phyloP scores from a whole-genome alignment of 2,329 filamentous ascomycete genomes.

The Botrytis cinerea region DNA sequence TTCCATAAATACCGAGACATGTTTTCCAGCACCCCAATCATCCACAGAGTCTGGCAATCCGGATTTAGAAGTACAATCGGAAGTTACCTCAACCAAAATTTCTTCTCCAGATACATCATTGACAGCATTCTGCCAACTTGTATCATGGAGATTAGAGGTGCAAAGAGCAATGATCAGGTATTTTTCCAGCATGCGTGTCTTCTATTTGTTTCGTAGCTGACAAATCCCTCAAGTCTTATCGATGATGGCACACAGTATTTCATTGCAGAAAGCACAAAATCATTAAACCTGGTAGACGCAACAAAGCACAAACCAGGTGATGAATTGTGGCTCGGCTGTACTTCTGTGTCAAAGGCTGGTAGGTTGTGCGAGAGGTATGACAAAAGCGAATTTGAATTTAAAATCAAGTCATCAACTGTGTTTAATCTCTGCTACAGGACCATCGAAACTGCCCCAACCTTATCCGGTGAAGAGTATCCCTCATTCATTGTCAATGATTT shows the following conservation, averaged over 20 bases:
- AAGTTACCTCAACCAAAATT: constrained; percentile 38
- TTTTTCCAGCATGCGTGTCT: background rate
- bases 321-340: constrained; percentile 42
- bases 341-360: constrained; percentile 37
- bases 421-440: constrained; percentile 32
- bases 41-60: constrained; percentile 18
- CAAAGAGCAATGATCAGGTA: constrained; percentile 51
- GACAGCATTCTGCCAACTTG: constrained; percentile 52
- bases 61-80: constrained; percentile 32
- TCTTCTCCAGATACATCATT: constrained; percentile 49
- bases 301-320: constrained; percentile 38
- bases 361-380: constrained; percentile 40
- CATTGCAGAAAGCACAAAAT: constrained; percentile 53
- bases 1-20: constrained; percentile 19
- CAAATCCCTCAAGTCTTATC: constrained; percentile 44
- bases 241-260: constrained; percentile 51
- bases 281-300: constrained; percentile 43
- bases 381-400: background rate
- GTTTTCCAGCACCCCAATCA: constrained; percentile 5
- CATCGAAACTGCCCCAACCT: constrained; percentile 33
- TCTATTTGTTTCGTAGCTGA: constrained; percentile 24
- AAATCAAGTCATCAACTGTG: background rate
- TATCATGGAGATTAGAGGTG: constrained; percentile 50
- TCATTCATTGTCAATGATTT: constrained; percentile 41
- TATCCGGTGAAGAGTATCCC: constrained; percentile 34